Percentiles rank a stretch among this genome's conserved stretches.
Conservation (phyloP, 2,329 filamentous ascomycete species). For the Claviceps digitariae region DNA sequence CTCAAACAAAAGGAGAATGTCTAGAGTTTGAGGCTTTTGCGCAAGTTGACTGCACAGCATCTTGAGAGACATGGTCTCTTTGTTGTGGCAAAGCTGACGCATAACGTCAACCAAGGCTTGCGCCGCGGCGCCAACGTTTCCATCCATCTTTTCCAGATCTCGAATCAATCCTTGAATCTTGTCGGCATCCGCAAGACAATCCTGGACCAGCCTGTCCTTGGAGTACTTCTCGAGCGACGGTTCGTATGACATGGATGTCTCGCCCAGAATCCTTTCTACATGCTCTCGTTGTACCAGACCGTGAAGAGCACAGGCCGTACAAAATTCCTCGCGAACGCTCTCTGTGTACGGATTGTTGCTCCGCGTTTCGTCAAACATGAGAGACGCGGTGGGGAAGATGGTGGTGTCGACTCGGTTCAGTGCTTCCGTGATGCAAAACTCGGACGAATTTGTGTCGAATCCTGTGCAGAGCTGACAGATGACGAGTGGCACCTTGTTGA, state of each 20-base stretch:
- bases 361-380: conserved; percentile 47
- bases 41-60: conserved; percentile 59
- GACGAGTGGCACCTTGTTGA: conserved; percentile 49
- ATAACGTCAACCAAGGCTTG: conserved; percentile 65
- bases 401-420: conserved; percentile 71
- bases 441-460: conserved; percentile 59
- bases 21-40: conserved; percentile 56
- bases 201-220: conserved; percentile 64
- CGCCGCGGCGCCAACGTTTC: conserved; percentile 77
- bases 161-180: conserved; percentile 62
- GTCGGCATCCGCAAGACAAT: conserved; percentile 65
- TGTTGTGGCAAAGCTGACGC: conserved; percentile 52
- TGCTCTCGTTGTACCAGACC: conserved; percentile 66
- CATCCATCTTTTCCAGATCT: conserved; percentile 80
- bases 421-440: conserved; percentile 58
- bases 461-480: conserved; percentile 32
- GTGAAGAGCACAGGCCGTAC: conserved; percentile 82
- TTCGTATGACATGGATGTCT: conserved; percentile 68
- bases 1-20: conserved; percentile 64
- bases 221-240: conserved; percentile 61
- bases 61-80: conserved; percentile 72
- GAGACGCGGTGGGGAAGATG: conserved; percentile 48
- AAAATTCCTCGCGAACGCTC: conserved; percentile 56
- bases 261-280: conserved; percentile 68
- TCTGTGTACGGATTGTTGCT: conserved; percentile 44